Evolutionary conservation across 768 basidiomycete species (phyloP).

Genomic region (Mycena belliarum): DNA sequence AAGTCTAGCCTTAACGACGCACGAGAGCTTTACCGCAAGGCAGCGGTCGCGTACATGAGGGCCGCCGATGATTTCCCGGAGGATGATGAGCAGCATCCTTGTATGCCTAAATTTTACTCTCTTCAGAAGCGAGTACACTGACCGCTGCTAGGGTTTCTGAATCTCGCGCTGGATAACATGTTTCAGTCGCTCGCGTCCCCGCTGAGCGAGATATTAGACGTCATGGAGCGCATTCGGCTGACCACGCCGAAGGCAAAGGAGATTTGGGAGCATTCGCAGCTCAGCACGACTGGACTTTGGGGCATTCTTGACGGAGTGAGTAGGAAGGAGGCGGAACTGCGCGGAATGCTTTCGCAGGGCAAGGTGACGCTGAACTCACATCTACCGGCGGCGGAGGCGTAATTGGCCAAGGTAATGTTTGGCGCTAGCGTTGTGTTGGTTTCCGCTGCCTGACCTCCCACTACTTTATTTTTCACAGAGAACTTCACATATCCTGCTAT

Average conservation of each 20-base stretch:
- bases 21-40: constrained; percentile 1
- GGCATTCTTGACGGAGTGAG: background rate
- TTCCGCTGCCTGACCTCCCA: too few species aligned
- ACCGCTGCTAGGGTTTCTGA: background rate
- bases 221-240: constrained; percentile 14
- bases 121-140: background rate
- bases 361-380: background rate
- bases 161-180: constrained; percentile 7
- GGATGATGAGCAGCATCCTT: constrained; percentile 24
- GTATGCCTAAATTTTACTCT: background rate
- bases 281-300: background rate
- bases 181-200: background rate
- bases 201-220: constrained; percentile 6
- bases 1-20: background rate
- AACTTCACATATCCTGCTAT: too few species aligned
- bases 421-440: too few species aligned
- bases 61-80: constrained; percentile 18
- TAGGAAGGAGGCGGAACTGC: constrained; percentile 2
- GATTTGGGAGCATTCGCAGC: constrained; percentile 16
- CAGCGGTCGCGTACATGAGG: constrained; percentile 11
- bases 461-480: too few species aligned
- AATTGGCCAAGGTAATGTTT: too few species aligned
- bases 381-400: too few species aligned
- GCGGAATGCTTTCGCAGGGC: background rate
- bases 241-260: constrained; percentile 7